Evolutionary conservation across 2,329 filamentous ascomycete genomes (phyloP), one percentile per base, ranked within the genome.

Genomic region (Sphaceloma murrayae): DNA sequence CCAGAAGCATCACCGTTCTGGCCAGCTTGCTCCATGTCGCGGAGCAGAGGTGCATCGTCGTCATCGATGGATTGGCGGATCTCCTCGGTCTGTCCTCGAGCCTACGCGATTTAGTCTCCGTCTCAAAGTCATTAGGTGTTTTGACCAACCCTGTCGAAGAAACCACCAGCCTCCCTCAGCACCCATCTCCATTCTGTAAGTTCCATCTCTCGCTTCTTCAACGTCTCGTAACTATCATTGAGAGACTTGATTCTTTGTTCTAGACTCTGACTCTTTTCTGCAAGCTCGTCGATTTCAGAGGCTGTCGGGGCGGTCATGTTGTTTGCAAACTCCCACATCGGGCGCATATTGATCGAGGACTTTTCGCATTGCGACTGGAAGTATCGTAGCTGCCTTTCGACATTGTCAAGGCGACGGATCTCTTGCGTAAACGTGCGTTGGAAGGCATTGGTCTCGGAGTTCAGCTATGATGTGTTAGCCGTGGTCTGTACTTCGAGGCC

Each of bases 131-230:
- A 46, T 34, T 22, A 19, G 24, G 9, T 19, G 11, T 6, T 2
- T 5, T 21, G 21, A 5, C 19, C 48, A 55, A 70, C 68, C 53
- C 89, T 77, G 61, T 98, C 91, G 56, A 98, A 98, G 69, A 98
- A 98, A 54, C 88, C 86, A 30, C 91, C 91, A 34, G 93, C 88
- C 73, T 98, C 91, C 52, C 86, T 81, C 48, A 98, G 68, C 42
- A 98, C 93, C 86, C 89, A 96, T 58, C 93, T 83, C 91, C 91
- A 96, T 68, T 98, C 91, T 8, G 85, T 94, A 56, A 98, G 73
- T 63, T 98, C 91, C 48, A 94, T 85, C 70, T 96, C 91, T 47
- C 89, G 80, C 70, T 91, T 95, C 77, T 96, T 96, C 63, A 98
- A 68, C 11, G 87, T 95, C 70, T 98, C 91, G 66, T 98, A 96